A percentile compares a stretch with the other conserved stretches of the same genome.
These are phyloP conservation scores for Pyrus betulifolia DNA, from an alignment of 306 rosid species.

Conservation along the genomic window DNA sequence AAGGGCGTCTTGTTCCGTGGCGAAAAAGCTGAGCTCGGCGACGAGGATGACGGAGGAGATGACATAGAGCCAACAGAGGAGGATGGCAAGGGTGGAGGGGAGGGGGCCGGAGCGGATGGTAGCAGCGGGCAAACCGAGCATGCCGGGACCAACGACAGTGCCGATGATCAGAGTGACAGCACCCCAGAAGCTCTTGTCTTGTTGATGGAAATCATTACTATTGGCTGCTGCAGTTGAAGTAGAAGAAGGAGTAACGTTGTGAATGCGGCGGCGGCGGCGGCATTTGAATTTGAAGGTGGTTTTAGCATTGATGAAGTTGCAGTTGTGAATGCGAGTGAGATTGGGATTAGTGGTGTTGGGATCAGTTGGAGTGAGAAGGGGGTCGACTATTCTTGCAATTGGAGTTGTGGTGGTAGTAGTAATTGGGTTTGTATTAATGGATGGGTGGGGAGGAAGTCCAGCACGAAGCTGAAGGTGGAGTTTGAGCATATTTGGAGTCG, in stretches of 20 bases:
- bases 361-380: not conserved
- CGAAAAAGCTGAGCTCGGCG: conserved; percentile 44
- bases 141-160: conserved; percentile 51
- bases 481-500: not conserved
- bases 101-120: conserved; percentile 45
- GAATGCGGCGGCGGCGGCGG: no score
- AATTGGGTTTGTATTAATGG: not conserved
- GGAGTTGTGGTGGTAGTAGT: not conserved
- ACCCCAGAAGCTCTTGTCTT: conserved; percentile 23
- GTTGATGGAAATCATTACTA: not conserved
- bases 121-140: conserved; percentile 40
- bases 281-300: no score
- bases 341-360: not conserved
- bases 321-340: not conserved
- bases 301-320: no score
- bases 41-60: conserved; percentile 51
- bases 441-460: conserved; percentile 4
- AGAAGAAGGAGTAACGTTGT: no score
- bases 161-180: conserved; percentile 51
- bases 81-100: conserved; percentile 47
- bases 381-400: not conserved
- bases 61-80: conserved; percentile 45
- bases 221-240: not conserved
- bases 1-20: conserved; percentile 43
- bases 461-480: not conserved